These are phyloP conservation scores for Termitomyces sp. DNA, from an alignment of 1,284 basidiomycete species.

Conservation along the genomic window DNA sequence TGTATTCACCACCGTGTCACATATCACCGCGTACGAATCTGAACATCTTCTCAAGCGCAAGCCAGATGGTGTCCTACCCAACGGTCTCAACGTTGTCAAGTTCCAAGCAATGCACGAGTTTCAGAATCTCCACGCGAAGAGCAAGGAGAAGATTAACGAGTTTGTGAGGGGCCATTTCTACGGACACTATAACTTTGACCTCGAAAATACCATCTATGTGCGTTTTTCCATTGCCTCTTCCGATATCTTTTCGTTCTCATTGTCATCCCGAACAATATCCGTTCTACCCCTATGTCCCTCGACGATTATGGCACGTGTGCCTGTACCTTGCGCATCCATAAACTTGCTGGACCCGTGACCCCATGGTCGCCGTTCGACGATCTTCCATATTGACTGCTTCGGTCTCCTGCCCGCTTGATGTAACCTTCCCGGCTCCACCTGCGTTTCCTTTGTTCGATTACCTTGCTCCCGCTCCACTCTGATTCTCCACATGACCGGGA, in stretches of 20 bases:
- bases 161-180: conserved; percentile 98
- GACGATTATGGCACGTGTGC: not conserved
- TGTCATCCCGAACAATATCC: not conserved
- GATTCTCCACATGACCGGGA: no score
- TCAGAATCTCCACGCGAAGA: conserved; percentile 90
- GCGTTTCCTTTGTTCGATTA: not conserved
- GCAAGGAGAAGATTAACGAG: conserved; percentile 97
- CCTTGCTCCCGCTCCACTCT: not conserved
- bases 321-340: not conserved
- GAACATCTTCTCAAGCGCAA: conserved; percentile 97
- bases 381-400: not conserved
- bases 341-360: not conserved
- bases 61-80: conserved; percentile 96
- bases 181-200: conserved; percentile 93
- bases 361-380: not conserved
- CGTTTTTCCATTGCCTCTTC: conserved; percentile 21
- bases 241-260: conserved; percentile 1
- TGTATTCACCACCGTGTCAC: conserved; percentile 96
- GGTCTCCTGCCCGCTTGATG: not conserved
- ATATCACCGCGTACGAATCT: conserved; percentile 95
- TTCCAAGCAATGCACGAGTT: conserved; percentile 81
- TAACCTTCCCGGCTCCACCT: not conserved
- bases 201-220: conserved; percentile 94
- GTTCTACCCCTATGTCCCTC: conserved; percentile 1
- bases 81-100: conserved; percentile 97